Base-by-base conservation (phyloP, 176 grass and related monocot genomes). In the Zizania latifolia region DNA sequence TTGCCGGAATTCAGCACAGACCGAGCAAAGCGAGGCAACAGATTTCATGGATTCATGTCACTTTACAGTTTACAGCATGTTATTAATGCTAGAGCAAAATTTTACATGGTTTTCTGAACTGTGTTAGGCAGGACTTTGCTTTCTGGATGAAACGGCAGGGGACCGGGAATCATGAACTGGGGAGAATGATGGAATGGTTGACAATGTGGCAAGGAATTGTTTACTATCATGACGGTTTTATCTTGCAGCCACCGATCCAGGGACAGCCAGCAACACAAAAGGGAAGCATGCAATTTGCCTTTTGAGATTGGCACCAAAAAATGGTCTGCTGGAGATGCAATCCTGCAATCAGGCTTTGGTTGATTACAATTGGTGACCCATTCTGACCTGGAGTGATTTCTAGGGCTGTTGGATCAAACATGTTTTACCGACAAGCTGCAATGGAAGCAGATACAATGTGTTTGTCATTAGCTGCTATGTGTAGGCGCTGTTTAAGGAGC, bases 151-250 rank as follows among this genome's bases (percentile, higher is more conserved):
- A 71, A 54, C 6, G 15, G 48, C 3, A 62, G 34, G 38, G 84
- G 54, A 50, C 46, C 57, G 16, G 84, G 72, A 58, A 77, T 77
- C 45, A 82, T 58, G 57, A 46, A 11, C 5, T 30, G 35, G 46
- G 41, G 9, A 37, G 50, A 39, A 86, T 77, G 72, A 82, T 82
- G 84, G 36, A 77, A 21, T 44, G 72, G 78, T 77, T 82, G 84
- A 77, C 84, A 48, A 77, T 28, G 64, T 33, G 36, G 26, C 23
- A 17, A 8, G 22, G 44, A 14, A 70, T 77, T 71, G 44, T 63
- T 61, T 44, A 75, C 54, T 23, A 76, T 77, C 72, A 86, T 82
- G 70, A 36, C 72, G 29, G 32, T 65, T 76, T 36, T 44, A 56
- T 82, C 72, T 71, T 26, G 57, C 72, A 64, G 65, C 65, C 78